These are phyloP conservation scores for Lanmaoa rubissima DNA, from an alignment of 768 basidiomycete genomes.

Conservation along the genomic window DNA sequence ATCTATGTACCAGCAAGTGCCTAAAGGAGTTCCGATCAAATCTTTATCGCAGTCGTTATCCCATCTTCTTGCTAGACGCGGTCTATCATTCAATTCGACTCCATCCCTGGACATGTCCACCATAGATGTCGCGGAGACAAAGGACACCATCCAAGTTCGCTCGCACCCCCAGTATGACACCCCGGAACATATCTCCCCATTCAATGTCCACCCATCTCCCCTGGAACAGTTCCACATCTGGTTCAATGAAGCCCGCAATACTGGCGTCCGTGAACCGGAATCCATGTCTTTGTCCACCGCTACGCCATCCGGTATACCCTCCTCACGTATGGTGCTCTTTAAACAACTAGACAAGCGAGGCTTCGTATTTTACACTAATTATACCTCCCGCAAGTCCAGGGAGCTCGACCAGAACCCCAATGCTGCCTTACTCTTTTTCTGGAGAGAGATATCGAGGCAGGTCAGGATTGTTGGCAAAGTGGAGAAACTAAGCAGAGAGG, in stretches of 20 bases:
- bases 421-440: slow-evolving; percentile 87
- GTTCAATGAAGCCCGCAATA: slow-evolving; percentile 67
- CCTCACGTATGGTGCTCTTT: slow-evolving; percentile 85
- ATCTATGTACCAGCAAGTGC: neutral
- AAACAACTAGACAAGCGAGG: slow-evolving; percentile 87
- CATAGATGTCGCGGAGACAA: slow-evolving; percentile 40
- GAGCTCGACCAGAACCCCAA: slow-evolving; percentile 78
- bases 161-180: slow-evolving; percentile 77
- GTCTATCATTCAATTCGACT: neutral
- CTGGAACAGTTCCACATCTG: slow-evolving; percentile 84
- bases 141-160: slow-evolving; percentile 63
- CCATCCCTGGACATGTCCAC: slow-evolving; percentile 18
- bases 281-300: slow-evolving; percentile 81
- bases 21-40: slow-evolving; percentile 5
- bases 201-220: slow-evolving; percentile 62
- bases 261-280: slow-evolving; percentile 83
- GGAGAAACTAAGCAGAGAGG: slow-evolving; percentile 69
- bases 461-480: slow-evolving; percentile 84
- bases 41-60: slow-evolving; percentile 11
- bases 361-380: slow-evolving; percentile 98
- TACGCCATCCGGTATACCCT: slow-evolving; percentile 72
- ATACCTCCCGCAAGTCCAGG: slow-evolving; percentile 85
- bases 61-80: neutral
- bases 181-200: slow-evolving; percentile 60
- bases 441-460: slow-evolving; percentile 78